Evolutionary conservation across 352 stramenopile species (phyloP), one percentile per base, ranked within the genome.

Genomic region (Globisporangium emineosum): DNA sequence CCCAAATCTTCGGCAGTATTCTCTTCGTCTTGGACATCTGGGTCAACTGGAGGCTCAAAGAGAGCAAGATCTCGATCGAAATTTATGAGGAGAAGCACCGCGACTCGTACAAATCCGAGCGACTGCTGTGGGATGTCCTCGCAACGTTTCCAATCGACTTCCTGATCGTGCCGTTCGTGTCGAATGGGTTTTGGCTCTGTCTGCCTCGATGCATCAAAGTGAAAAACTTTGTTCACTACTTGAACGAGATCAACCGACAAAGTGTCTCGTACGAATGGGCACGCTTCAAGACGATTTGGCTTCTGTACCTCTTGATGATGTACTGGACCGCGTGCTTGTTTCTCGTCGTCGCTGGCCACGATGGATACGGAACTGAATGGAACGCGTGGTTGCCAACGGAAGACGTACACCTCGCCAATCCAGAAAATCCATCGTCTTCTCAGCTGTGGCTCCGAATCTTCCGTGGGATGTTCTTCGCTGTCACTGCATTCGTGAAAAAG

Each of bases 401-500:
- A 45, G 51, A 75, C 23, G 57, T 86, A 5, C 56, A 73, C n/a
- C 68, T 87, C 32, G 65, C 68, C 0, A 55, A 81, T 25, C 60
- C 71, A 0, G 17, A 57, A 5, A 61, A 70, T 5, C 76, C 77
- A 2, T 76, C 77, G 12, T 68, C 70, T 0, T 52, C 67, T 2
- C 63, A 73, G 54, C 65, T 88, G 8, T 51, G 60, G 30, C 62
- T 88, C 3, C 65, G 83, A 0, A 68, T 89, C 17, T 66, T 91
- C 29, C 75, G 79, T 0, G 79, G 74, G 0, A 43, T 85, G 19
- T 86, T 86, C 54, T 88, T 87, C 57, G 70, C 76, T 0, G 72
- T 77, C 8, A 86, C 79, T 0, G 77, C 79, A 2, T 91, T 88
- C 49, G 72, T 84, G 10, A 91, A 91, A 50, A 91, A 82, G 30